These are phyloP conservation scores for Fusarium anthophilum DNA, from an alignment of 2,329 filamentous ascomycete genomes.

Conservation along the genomic window DNA sequence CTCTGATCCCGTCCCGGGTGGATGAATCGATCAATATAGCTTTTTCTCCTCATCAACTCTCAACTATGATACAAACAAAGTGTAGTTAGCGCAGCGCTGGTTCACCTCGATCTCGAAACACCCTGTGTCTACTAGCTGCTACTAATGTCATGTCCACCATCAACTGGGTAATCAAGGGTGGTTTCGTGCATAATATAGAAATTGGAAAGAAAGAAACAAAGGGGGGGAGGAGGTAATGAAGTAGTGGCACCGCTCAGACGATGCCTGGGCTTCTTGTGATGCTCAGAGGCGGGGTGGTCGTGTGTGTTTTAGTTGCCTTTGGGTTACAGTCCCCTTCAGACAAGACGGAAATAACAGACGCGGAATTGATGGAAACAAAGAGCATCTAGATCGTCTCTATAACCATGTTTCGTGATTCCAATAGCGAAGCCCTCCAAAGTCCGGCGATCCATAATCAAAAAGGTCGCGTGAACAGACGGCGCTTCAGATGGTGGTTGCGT, in stretches of 20 bases:
- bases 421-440: constrained; percentile 37
- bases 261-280: background rate
- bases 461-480: constrained; percentile 2
- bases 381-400: constrained; percentile 41
- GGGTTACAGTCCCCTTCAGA: constrained; percentile 1
- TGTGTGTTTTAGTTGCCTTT: background rate
- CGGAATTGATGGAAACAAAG: constrained; percentile 8
- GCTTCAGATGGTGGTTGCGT: background rate
- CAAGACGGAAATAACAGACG: constrained; percentile 1
- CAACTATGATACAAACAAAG: constrained; percentile 35
- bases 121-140: background rate
- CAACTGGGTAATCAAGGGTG: background rate
- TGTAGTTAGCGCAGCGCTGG: constrained; percentile 14
- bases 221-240: background rate
- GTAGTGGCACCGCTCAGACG: constrained; percentile 1
- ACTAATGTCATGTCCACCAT: background rate
- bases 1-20: background rate
- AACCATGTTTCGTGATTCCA: constrained; percentile 36
- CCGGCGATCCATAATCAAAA: constrained; percentile 34
- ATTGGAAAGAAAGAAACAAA: background rate
- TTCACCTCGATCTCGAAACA: background rate
- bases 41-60: background rate
- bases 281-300: background rate
- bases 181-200: constrained; percentile 29
- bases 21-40: background rate